These are phyloP conservation scores for Fusarium phyllophilum DNA, from an alignment of 2,329 filamentous ascomycete genomes.

Conservation along the genomic window DNA sequence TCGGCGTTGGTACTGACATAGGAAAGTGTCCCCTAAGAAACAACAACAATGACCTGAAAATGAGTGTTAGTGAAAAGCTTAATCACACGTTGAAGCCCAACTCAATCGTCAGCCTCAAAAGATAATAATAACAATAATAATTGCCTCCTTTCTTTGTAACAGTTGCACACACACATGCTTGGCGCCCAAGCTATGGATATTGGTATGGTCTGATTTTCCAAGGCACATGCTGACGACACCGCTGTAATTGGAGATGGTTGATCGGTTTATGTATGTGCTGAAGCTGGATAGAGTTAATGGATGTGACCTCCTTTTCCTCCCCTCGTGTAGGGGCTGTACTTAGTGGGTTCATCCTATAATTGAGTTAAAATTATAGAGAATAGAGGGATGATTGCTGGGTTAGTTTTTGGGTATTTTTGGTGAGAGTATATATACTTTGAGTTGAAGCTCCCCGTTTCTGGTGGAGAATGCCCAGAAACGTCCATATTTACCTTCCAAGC, in stretches of 20 bases:
- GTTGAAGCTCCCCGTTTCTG: conserved; percentile 7
- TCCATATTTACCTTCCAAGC: conserved; percentile 21
- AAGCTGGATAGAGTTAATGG: background rate
- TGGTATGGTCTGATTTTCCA: conserved; percentile 40
- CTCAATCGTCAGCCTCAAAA: conserved; percentile 21
- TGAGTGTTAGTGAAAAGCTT: background rate
- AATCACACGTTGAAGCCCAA: conserved; percentile 13
- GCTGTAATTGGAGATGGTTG: conserved; percentile 23
- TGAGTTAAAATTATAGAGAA: background rate
- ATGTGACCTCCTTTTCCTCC: background rate
- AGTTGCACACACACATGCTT: conserved; percentile 34
- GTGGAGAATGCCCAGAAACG: conserved; percentile 37
- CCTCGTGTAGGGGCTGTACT: background rate
- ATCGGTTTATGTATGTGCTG: background rate
- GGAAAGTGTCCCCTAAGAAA: conserved; percentile 4
- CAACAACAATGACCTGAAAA: background rate
- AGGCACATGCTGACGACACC: conserved; percentile 37
- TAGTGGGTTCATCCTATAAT: background rate
- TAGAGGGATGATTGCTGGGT: background rate
- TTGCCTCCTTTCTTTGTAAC: background rate
- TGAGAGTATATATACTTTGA: background rate
- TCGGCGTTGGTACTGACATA: background rate
- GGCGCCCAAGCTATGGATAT: conserved; percentile 38
- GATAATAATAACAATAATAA: background rate
- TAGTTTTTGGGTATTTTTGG: background rate